Evolutionary conservation across 139 green algal species (phyloP).

Genomic region (Chlorella sp.): DNA sequence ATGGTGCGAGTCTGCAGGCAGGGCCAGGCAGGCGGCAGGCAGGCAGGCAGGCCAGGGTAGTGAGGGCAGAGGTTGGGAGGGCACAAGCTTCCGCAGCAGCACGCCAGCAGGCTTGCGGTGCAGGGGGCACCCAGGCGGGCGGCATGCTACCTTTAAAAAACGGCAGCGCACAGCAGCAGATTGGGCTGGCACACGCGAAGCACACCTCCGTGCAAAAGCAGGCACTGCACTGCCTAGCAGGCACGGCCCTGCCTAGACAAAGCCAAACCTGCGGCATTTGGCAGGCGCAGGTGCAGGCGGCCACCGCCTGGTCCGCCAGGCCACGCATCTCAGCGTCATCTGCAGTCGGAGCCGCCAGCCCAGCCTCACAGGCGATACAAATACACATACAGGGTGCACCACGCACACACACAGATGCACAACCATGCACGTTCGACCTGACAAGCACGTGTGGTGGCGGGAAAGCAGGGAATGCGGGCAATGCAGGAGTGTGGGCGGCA

Average conservation of each 20-base stretch:
- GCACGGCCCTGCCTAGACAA: neutral
- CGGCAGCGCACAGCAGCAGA: too few species aligned
- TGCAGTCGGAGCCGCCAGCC: neutral
- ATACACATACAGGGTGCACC: too few species aligned
- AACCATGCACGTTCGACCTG: too few species aligned
- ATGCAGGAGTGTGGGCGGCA: neutral
- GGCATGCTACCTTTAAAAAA: too few species aligned
- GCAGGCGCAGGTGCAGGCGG: neutral
- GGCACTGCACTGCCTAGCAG: neutral
- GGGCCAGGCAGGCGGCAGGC: neutral
- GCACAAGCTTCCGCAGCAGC: neutral
- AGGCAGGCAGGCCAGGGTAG: neutral
- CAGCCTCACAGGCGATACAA: neutral
- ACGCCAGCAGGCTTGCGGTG: too few species aligned
- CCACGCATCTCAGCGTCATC: neutral
- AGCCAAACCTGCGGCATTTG: too few species aligned
- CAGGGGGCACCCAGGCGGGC: too few species aligned
- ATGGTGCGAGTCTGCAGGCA: slow-evolving; percentile 50
- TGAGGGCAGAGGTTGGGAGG: neutral
- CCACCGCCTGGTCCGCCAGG: neutral
- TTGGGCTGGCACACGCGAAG: too few species aligned
- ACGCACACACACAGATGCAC: too few species aligned
- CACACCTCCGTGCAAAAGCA: neutral
- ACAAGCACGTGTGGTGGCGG: too few species aligned
- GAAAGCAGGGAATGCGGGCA: too few species aligned